phyloP scores from a whole-genome alignment of 2,329 filamentous ascomycete species.

The Lachnellula willkommii region DNA sequence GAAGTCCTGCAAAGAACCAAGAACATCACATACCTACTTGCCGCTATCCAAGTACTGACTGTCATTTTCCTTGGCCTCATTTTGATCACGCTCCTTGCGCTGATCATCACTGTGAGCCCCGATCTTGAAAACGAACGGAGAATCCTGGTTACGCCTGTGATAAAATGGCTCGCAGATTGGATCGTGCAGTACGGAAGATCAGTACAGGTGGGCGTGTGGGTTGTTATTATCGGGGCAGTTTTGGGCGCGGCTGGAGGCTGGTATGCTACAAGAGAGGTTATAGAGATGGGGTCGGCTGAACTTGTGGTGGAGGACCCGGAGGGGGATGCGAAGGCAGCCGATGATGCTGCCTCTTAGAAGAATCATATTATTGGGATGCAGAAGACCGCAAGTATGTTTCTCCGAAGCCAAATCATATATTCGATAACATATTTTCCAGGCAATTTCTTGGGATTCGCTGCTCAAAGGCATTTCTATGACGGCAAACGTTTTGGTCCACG shows the following conservation, averaged over 20 bases:
- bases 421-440: no score
- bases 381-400: no score
- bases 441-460: no score
- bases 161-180: constrained; percentile 31
- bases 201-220: constrained; percentile 6
- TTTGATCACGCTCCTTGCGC: constrained; percentile 33
- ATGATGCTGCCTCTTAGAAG: neutral
- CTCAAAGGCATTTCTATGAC: no score
- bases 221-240: constrained; percentile 4
- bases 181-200: constrained; percentile 4
- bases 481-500: no score
- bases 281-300: neutral
- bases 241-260: constrained; percentile 5
- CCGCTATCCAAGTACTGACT: constrained; percentile 42
- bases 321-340: neutral
- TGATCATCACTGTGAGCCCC: constrained; percentile 43
- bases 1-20: constrained; percentile 44
- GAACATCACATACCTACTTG: constrained; percentile 44
- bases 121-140: constrained; percentile 40
- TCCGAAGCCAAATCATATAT: no score
- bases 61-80: constrained; percentile 38
- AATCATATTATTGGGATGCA: no score
- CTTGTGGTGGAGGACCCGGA: neutral
- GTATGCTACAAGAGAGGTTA: constrained; percentile 11
- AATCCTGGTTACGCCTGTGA: constrained; percentile 38